These are phyloP conservation scores for Sporothrix phasma DNA, from an alignment of 2,329 filamentous ascomycete genomes.

Conservation along the genomic window DNA sequence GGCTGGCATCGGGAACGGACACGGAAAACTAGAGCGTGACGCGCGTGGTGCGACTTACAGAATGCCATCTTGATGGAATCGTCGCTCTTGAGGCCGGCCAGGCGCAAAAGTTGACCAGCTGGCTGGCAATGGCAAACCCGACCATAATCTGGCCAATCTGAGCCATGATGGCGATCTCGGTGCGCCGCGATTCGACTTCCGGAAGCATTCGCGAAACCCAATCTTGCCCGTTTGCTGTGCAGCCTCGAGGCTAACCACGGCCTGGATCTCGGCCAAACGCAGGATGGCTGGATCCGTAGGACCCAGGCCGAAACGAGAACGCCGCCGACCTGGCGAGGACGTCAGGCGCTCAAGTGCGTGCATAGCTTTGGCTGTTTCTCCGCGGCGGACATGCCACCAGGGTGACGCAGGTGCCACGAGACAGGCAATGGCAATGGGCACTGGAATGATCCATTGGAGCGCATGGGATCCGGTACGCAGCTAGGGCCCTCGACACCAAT, in stretches of 20 bases:
- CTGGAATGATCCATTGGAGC: constrained; percentile 18
- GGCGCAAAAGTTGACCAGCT: constrained; percentile 20
- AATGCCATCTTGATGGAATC: constrained; percentile 31
- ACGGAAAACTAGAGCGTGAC: too few relatives aligned
- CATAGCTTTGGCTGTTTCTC: constrained; percentile 20
- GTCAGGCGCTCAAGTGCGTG: constrained; percentile 11
- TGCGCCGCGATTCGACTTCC: constrained; percentile 39
- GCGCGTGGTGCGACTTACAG: constrained; percentile 11
- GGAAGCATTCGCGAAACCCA: constrained; percentile 42
- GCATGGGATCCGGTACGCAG: constrained; percentile 21
- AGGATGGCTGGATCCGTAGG: constrained; percentile 18
- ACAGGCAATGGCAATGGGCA: constrained; percentile 16
- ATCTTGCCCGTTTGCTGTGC: constrained; percentile 36
- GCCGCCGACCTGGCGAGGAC: not conserved
- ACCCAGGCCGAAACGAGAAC: not conserved
- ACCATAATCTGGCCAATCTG: constrained; percentile 24
- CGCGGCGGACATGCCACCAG: constrained; percentile 30
- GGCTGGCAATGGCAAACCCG: constrained; percentile 31
- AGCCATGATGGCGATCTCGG: constrained; percentile 39
- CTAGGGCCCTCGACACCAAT: constrained; percentile 11
- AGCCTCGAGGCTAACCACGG: constrained; percentile 48
- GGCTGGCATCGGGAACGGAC: too few relatives aligned
- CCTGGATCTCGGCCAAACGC: constrained; percentile 41
- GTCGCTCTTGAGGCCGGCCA: constrained; percentile 28
- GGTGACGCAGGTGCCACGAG: constrained; percentile 19